Evolutionary conservation across 1,284 basidiomycete species (phyloP).

Genomic region (Moesziomyces aphidis): DNA sequence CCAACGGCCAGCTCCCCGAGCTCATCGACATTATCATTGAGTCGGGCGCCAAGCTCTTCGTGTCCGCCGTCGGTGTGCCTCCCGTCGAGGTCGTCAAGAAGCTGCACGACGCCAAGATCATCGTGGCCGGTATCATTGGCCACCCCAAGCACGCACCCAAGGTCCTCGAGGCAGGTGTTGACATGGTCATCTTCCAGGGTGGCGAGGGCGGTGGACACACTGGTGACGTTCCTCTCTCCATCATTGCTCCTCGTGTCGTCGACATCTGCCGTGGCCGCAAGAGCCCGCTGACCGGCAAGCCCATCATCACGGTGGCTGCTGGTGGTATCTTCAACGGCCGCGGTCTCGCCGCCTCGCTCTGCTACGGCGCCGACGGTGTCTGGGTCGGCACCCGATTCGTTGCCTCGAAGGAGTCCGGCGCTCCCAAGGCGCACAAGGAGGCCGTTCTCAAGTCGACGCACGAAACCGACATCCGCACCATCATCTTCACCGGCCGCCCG

Average conservation of each 20-base stretch:
- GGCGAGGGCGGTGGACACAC: conserved; percentile 65
- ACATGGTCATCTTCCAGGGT: conserved; percentile 65
- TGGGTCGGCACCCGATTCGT: conserved; percentile 84
- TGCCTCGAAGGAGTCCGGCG: conserved; percentile 70
- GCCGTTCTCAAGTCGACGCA: conserved; percentile 60
- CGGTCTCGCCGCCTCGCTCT: conserved; percentile 57
- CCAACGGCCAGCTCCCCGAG: conserved; percentile 53
- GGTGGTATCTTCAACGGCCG: conserved; percentile 61
- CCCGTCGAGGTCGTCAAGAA: conserved; percentile 58
- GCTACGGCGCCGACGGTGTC: conserved; percentile 57
- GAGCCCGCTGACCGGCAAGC: conserved; percentile 59
- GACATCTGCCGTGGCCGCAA: conserved; percentile 58
- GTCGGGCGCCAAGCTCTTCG: conserved; percentile 59
- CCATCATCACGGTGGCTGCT: conserved; percentile 57
- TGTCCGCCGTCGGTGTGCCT: conserved; percentile 62
- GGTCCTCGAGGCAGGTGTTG: conserved; percentile 57
- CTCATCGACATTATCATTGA: conserved; percentile 62
- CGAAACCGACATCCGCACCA: conserved; percentile 60
- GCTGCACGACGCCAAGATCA: conserved; percentile 55
- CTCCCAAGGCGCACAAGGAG: conserved; percentile 62
- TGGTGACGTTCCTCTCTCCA: conserved; percentile 58
- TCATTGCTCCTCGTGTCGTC: conserved; percentile 58
- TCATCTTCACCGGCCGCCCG: conserved; percentile 76
- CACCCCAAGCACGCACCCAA: conserved; percentile 64
- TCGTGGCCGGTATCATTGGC: conserved; percentile 76